Percentiles rank a stretch among this genome's conserved stretches.
phyloP scores from a whole-genome alignment of 495 filamentous ascomycete species.

The Penicillium simplicissimum region DNA sequence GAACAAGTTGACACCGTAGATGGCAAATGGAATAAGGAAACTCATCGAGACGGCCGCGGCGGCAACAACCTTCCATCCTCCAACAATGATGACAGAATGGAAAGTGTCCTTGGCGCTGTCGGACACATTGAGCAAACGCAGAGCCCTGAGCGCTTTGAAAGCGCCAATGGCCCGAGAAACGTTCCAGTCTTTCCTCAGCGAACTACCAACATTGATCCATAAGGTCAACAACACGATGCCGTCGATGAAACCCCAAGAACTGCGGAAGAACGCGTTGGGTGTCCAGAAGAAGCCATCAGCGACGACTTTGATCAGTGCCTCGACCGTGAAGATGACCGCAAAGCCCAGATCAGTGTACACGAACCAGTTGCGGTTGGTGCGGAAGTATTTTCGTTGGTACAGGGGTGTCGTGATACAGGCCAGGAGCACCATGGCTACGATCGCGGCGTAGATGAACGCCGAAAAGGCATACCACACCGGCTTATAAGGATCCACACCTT shows the following conservation, averaged over 20 bases:
- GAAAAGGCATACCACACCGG: conserved; percentile 92
- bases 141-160: conserved; percentile 95
- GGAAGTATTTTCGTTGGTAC: conserved; percentile 86
- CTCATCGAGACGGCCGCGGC: conserved; percentile 91
- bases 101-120: conserved; percentile 96
- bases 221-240: conserved; percentile 89
- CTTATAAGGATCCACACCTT: conserved; percentile 83
- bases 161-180: conserved; percentile 90
- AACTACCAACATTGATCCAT: conserved; percentile 91
- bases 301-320: conserved; percentile 90
- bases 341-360: conserved; percentile 89
- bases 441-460: conserved; percentile 87
- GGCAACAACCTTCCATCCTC: conserved; percentile 85
- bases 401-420: conserved; percentile 93
- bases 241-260: conserved; percentile 97
- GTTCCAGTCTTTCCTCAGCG: conserved; percentile 72
- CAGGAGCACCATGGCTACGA: conserved; percentile 94
- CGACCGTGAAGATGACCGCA: conserved; percentile 80
- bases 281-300: conserved; percentile 97
- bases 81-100: conserved; percentile 91
- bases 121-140: conserved; percentile 91
- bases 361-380: conserved; percentile 83
- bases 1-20: conserved; percentile 93
- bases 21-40: conserved; percentile 92
- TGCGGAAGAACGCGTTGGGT: conserved; percentile 94